Evolutionary conservation across 805 yeast genomes (phyloP), one percentile per base, ranked within the genome.

Genomic region (Ogataea pilisensis): DNA sequence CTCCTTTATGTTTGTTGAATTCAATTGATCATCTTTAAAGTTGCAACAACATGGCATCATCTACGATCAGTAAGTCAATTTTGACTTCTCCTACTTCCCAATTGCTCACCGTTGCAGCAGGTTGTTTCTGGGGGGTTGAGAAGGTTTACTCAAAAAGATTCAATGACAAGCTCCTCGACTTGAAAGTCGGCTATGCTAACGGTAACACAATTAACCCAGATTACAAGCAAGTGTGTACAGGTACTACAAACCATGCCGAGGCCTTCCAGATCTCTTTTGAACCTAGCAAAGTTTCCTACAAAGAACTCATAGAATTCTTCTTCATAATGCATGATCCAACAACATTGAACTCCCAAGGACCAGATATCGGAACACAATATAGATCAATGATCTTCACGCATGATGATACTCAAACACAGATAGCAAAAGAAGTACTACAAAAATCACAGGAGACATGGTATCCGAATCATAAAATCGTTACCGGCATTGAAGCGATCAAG

Each of bases 281-380:
- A 54, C 96, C 96, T 19, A 48, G 70, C 3, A 49, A 61, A n/a
- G 71, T 86, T 2, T 45, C 76, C 3, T 71, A 79, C 53, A 74
- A 65, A 41, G 85, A 83, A 22, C 64, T 91, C 34, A 64, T 87
- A 32, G 90, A 82, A 41, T 86, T 90, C 51, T 93, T 91, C 69
- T 90, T 88, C 69, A 72, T 83, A 54, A 87, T 88, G 61, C 99
- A 91, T 61, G 98, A 93, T 63, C 98, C 99, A 35, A 93, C 98
- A 2, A 82, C 89, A 2, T 45, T 73, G 39, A 79, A 90, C 55
- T 57, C 75, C 2, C 98, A 93, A 63, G 99, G 99, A 3, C 85
- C 86, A 16, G 97, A 91, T 57, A 53, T 54, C 8, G 99, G 99
- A 8, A 78, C 91, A 1, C 98, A 93, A 62, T 91, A 91, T 67